These are phyloP conservation scores for Hypsizygus marmoreus DNA, from an alignment of 768 basidiomycete species.

Conservation along the genomic window DNA sequence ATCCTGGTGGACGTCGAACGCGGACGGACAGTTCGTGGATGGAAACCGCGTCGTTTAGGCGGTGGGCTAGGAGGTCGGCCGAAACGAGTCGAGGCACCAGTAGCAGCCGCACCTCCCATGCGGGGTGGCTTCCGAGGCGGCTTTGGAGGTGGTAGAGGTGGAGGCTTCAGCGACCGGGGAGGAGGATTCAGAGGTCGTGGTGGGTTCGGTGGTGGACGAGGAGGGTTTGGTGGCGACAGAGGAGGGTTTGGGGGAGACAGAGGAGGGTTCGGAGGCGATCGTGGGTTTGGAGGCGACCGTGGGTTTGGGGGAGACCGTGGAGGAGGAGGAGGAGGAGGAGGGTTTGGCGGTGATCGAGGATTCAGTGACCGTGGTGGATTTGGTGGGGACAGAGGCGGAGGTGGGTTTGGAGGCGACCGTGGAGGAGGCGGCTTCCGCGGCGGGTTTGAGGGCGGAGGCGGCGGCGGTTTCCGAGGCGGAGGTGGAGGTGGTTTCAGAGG, in stretches of 20 bases:
- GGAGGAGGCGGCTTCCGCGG: slow-evolving; percentile 30
- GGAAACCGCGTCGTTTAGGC: slow-evolving; percentile 95
- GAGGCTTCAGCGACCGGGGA: slow-evolving; percentile 37
- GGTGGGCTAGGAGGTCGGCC: slow-evolving; percentile 99
- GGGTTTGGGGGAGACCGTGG: slow-evolving; percentile 45
- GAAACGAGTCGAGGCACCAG: slow-evolving; percentile 72
- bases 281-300: slow-evolving; percentile 37
- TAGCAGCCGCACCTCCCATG: slow-evolving; percentile 31
- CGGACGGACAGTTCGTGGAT: slow-evolving; percentile 95
- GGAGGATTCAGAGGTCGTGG: slow-evolving; percentile 40
- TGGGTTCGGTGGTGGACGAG: slow-evolving; percentile 40
- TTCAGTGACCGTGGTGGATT: slow-evolving; percentile 42
- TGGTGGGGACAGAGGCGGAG: slow-evolving; percentile 45
- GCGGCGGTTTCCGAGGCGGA: slow-evolving; percentile 44
- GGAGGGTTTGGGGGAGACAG: slow-evolving; percentile 41
- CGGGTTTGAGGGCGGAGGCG: slow-evolving; percentile 40
- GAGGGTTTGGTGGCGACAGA: slow-evolving; percentile 40
- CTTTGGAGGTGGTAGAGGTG: slow-evolving; percentile 35
- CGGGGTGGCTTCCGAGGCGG: slow-evolving; percentile 50
- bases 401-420: slow-evolving; percentile 33
- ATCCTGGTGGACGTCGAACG: slow-evolving; percentile 98
- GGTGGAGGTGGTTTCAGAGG: slow-evolving; percentile 51
- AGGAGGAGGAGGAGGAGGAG: slow-evolving; percentile 27
- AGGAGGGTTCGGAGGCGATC: slow-evolving; percentile 40
- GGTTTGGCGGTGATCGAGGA: slow-evolving; percentile 45